Conservation (phyloP, 805 yeast genomes). For the Saccharomycopsis guyanensis region DNA sequence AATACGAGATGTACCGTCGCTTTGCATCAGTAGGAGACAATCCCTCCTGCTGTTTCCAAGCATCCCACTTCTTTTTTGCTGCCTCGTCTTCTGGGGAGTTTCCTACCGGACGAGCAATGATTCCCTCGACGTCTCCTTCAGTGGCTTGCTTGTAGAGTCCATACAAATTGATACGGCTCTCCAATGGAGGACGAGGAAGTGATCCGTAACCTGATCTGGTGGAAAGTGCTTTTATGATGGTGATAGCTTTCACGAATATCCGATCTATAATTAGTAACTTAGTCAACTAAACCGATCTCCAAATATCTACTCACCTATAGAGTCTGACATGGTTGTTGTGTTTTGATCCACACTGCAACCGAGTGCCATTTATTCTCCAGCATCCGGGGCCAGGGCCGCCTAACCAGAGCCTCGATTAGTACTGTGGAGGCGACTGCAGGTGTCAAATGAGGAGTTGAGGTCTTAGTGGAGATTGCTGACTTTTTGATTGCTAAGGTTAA, state of each 20-base stretch:
- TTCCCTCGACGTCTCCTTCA: constrained; percentile 70
- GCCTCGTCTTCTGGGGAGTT: constrained; percentile 53
- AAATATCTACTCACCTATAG: constrained; percentile 39
- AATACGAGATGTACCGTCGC: constrained; percentile 54
- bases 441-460: no score
- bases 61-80: constrained; percentile 72
- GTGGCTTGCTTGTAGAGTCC: constrained; percentile 88
- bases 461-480: no score
- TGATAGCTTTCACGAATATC: constrained; percentile 74
- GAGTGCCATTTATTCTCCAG: no score
- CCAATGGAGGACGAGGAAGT: constrained; percentile 71
- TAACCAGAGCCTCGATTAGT: no score
- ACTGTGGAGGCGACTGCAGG: no score
- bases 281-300: no score
- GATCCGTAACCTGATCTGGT: constrained; percentile 53
- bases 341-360: no score
- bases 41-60: constrained; percentile 76
- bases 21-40: constrained; percentile 65
- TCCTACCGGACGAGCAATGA: constrained; percentile 62
- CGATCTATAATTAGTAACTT: constrained; percentile 40
- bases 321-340: constrained; percentile 39
- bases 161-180: constrained; percentile 57
- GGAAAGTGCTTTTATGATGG: constrained; percentile 68
- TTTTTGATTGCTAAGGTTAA: no score
- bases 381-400: no score